Base-by-base conservation (phyloP, 805 yeast species). In the Candida golubevii region DNA sequence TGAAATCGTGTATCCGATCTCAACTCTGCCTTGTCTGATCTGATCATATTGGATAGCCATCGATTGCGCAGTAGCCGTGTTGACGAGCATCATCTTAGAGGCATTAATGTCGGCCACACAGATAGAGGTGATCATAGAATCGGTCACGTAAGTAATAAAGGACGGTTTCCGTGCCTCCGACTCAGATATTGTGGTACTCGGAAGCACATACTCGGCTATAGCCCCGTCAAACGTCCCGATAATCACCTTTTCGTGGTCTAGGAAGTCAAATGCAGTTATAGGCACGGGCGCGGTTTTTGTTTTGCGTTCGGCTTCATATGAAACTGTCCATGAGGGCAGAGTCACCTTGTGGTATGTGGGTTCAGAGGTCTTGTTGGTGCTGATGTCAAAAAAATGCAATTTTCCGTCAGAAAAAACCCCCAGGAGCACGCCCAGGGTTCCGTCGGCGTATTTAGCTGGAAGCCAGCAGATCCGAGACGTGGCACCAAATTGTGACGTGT, bases 161-260 rank as follows among this genome's bases (percentile, higher is more conserved):
- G 72, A 67, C 0, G 75, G 74, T 1, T 57, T 48, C 9, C 15
- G 39, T 8, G 30, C 33, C 8, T 43, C 46, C n/a, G 15, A 39
- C 10, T 36, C 36, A 3, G 26, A 33, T 10, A 30, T 14, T 33
- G 34, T 31, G 11, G 29, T 35, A 14, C 18, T 43, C 29, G 77
- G 77, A 1, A 80, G 52, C 9, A 71, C 65, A 46, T 72, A 82
- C 54, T 83, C 88, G 0, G 80, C 81, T 8, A 85, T 61, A 28
- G 65, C 66, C 0, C 93, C 93, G 42, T 77, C 74, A 2, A 69
- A 59, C 6, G 78, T 72, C 0, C 90, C 91, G 28, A 79, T 77
- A 2, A 82, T 58, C 1, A 85, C 58, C 10, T 57, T 65, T 3
- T 66, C 63, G 6, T 67, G 54, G 8, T 71, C 69, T 6, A 78